Base-by-base conservation (phyloP, 148 eudicot species). In the Heliamphora exappendiculata region DNA sequence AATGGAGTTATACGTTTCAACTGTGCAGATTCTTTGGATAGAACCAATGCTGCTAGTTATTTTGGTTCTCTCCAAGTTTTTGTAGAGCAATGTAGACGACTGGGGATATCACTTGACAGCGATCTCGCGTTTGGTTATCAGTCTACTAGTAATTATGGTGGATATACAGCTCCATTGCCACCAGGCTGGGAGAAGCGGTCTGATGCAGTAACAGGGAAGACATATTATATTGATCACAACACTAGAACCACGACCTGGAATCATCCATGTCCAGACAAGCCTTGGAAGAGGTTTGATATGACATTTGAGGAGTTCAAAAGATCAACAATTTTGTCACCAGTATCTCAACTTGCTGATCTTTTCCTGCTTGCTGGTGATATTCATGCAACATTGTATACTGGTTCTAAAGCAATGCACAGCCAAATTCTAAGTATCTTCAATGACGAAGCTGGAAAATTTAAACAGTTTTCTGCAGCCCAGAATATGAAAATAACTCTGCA, bases 261-360 rank as follows among this genome's bases (percentile, higher is more conserved):
- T 70, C 98, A 94, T 88, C 98, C 98, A 50, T 94, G 98, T 82
- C 98, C 98, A 45, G 98, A 94, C 82, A 94, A 92, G 82, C 97
- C 98, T 29, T 94, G 98, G 98, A 94, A 94, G 79, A 87, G 98
- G 82, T 92, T 94, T 87, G 98, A 94, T 84, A 94, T 94, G 98
- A 81, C 87, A 55, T 94, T 94, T 85, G 98, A 94, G 67, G 97
- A 92, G 83, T 94, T 92, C 41, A 94, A 92, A 87, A 82, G 91
- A 80, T 94, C 98, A 72, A 92, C 98, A 59, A 94, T 92, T 53
- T 84, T 94, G 66, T 90, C 94, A 62, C 98, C 98, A 47, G 79
- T 92, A 60, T 84, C 91, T 79, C 91, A 88, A 78, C 82, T 94
- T 62, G 91, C 98, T 84, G 98, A 92, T 76, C 81, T 94, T 73